Percentiles rank a stretch among this genome's conserved stretches.
These are phyloP conservation scores for Fusarium sp. DNA, from an alignment of 2,329 filamentous ascomycete species.

Conservation along the genomic window DNA sequence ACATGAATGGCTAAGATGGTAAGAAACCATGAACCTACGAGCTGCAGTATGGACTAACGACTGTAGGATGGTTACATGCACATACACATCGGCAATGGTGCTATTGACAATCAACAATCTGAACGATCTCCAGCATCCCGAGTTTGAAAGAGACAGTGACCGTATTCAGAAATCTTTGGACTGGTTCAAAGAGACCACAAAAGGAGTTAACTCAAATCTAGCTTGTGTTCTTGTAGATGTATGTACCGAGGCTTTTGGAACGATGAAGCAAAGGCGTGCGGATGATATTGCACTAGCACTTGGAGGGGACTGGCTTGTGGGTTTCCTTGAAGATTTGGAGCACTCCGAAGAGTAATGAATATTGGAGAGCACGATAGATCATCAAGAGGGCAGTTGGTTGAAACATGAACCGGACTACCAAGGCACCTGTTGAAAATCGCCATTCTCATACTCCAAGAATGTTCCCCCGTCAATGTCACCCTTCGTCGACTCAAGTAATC, in stretches of 20 bases:
- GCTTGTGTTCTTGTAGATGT: neutral
- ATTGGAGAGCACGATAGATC: neutral
- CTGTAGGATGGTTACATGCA: slow-evolving; percentile 1
- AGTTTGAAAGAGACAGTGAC: neutral
- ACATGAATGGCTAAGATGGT: slow-evolving; percentile 10
- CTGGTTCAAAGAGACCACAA: neutral
- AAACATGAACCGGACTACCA: neutral
- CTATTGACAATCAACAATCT: slow-evolving; percentile 7
- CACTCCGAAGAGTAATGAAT: neutral
- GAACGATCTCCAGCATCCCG: neutral
- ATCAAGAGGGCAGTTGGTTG: neutral
- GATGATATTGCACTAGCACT: neutral
- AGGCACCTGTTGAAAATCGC: slow-evolving; percentile 3
- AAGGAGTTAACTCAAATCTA: neutral
- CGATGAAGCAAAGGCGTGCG: neutral
- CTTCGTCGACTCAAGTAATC: neutral
- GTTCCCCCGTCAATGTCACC: neutral
- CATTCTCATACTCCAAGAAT: slow-evolving; percentile 20
- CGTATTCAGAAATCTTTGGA: slow-evolving; percentile 1
- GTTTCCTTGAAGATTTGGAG: neutral
- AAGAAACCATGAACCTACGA: rapidly evolving
- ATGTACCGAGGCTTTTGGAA: neutral
- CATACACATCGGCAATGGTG: slow-evolving; percentile 14
- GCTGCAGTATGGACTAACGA: neutral
- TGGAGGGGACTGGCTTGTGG: neutral